Conservation (phyloP, 2,329 filamentous ascomycete genomes). For the Verticillium alfalfae region DNA sequence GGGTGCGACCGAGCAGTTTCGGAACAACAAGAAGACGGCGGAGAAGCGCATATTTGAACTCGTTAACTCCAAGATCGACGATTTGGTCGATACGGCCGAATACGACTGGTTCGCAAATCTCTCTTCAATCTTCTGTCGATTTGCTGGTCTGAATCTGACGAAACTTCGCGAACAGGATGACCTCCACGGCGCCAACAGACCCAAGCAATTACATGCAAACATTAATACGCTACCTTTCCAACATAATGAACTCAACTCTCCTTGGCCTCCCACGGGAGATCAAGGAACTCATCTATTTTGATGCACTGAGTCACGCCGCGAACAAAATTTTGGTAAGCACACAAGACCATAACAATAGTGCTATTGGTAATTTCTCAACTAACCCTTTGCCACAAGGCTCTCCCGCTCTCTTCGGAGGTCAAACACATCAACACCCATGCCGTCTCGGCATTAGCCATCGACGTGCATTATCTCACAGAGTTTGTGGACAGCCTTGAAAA, state of each 20-base stretch:
- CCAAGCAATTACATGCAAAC: constrained; percentile 95
- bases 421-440: constrained; percentile 84
- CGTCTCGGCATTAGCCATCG: constrained; percentile 72
- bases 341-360: not conserved
- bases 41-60: constrained; percentile 98
- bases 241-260: constrained; percentile 94
- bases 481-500: constrained; percentile 88
- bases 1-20: constrained; percentile 79
- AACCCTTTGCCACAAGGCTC: constrained; percentile 39
- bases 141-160: not conserved
- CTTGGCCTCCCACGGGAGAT: constrained; percentile 91
- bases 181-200: constrained; percentile 56
- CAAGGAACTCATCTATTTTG: constrained; percentile 97
- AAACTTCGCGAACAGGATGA: constrained; percentile 32
- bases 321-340: constrained; percentile 67
- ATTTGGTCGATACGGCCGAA: constrained; percentile 92
- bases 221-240: constrained; percentile 83
- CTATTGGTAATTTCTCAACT: constrained; percentile 9
- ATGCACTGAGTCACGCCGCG: constrained; percentile 85
- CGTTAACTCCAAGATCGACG: constrained; percentile 97
- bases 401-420: constrained; percentile 74
- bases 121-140: constrained; percentile 6
- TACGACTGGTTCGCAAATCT: constrained; percentile 71
- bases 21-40: constrained; percentile 86
- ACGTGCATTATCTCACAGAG: constrained; percentile 75